Percentiles rank a stretch among this genome's conserved stretches.
Conservation (phyloP, 768 basidiomycete species). For the Strobilomyces confusus region DNA sequence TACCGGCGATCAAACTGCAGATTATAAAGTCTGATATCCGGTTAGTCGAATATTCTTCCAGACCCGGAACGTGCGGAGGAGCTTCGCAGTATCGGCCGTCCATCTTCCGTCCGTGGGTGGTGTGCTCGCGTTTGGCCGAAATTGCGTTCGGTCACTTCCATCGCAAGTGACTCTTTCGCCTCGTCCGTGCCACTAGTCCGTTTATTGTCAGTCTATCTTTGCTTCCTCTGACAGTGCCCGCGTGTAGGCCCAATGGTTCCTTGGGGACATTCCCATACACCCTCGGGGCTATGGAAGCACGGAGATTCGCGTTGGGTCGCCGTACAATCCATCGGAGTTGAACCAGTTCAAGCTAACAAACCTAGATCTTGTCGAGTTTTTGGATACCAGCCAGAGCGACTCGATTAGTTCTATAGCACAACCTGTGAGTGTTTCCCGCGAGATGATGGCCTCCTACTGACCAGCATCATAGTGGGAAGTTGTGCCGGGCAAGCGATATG, state of each 20-base stretch:
- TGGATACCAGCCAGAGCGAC: background rate
- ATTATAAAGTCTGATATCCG: background rate
- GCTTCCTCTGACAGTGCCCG: background rate
- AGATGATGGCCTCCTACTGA: no score
- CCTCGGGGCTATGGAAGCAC: background rate
- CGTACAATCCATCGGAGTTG: background rate
- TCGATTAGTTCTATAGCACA: background rate
- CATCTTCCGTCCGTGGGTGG: slow-evolving; percentile 6
- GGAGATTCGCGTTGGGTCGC: background rate
- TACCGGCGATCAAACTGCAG: background rate
- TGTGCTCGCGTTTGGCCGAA: slow-evolving; percentile 1
- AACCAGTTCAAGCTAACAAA: background rate
- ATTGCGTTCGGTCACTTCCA: no score
- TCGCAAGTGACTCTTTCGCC: no score
- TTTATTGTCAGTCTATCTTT: background rate
- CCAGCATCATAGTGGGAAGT: background rate
- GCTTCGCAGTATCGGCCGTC: slow-evolving; percentile 5
- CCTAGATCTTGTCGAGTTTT: background rate
- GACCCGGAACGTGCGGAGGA: slow-evolving; percentile 7
- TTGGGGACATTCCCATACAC: background rate
- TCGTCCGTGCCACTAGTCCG: background rate
- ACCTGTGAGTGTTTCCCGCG: background rate
- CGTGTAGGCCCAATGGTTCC: background rate
- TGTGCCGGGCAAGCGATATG: background rate
- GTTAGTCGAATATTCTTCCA: background rate